Base-by-base conservation (phyloP, 768 basidiomycete species). In the Cyclocybe cylindracea region DNA sequence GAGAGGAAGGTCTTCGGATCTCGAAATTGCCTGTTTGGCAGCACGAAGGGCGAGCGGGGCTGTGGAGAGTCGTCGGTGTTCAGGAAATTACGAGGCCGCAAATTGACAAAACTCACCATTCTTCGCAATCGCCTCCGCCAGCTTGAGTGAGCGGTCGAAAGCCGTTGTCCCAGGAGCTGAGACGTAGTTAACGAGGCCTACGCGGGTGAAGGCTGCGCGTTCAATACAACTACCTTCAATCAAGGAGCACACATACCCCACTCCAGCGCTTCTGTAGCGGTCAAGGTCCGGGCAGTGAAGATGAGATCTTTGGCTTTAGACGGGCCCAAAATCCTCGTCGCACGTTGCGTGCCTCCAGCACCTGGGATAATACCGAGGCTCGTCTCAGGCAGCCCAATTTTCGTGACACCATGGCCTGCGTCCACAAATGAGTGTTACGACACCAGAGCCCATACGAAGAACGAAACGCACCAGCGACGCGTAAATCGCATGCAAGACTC, bases 31-130 rank as follows among this genome's bases (percentile, higher is more conserved):
- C 58, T 84, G 82, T 62, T 96, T 96, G 5, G 94, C 92, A 6
- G 92, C 91, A n/a, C 85, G 78, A 36, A 95, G 76, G 3, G 94
- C 91, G 18, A 96, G 67, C 13, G 94, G 94, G 24, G 94, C 93
- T 94, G 41, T 8, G 24, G 2, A 45, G 13, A 31, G 24, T 24
- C 24, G 24, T 24, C 24, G 24, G 24, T 5, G 24, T 3, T n/a
- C 14, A 53, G 10, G 19, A 14, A 19, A 14, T 37, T 34, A 40
- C 37, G 10, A 33, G 24, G 6, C 37, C 10, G 35, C 32, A 3
- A 10, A 10, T 6, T 35, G 10, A 39, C 44, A 41, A 36, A 48
- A 9, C 75, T 10, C 53, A 88, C 90, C 91, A 58, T 89, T 89
- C 34, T 71, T 76, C 19, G 78, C 70, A 45, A 94, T 91, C 48